Conservation (phyloP, 768 basidiomycete genomes). For the Tremella yokohamensis region DNA sequence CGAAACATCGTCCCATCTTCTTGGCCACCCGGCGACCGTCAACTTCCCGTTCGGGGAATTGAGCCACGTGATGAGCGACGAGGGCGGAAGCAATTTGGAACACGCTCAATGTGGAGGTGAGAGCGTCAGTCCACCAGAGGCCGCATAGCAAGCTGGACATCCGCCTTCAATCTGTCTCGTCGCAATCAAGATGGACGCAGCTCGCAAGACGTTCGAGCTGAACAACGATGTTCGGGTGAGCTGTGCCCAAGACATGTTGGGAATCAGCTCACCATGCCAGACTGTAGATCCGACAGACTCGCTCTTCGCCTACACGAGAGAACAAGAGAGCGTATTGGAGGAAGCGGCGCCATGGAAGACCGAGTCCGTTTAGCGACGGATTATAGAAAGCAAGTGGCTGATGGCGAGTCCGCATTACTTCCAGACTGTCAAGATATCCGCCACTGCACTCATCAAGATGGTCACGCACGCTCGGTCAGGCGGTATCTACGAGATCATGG, state of each 20-base stretch:
- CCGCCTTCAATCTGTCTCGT: background rate
- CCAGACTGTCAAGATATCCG: slow-evolving; percentile 56
- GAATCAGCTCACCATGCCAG: slow-evolving; percentile 17
- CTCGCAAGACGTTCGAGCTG: slow-evolving; percentile 52
- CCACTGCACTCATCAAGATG: slow-evolving; percentile 58
- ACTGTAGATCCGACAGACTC: slow-evolving; percentile 43
- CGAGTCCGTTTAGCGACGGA: slow-evolving; percentile 60
- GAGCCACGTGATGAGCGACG: no score
- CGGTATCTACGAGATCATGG: slow-evolving; percentile 98
- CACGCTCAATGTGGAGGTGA: no score
- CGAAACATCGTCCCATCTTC: slow-evolving; percentile 1
- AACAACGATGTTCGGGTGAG: slow-evolving; percentile 50
- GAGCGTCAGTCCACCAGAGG: background rate
- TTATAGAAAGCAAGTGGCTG: background rate
- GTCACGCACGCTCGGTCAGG: slow-evolving; percentile 85
- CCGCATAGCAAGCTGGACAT: background rate
- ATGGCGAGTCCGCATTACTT: slow-evolving; percentile 55
- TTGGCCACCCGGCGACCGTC: background rate
- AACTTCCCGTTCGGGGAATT: background rate
- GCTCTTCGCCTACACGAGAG: slow-evolving; percentile 50
- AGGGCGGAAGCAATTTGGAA: no score
- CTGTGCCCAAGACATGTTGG: background rate
- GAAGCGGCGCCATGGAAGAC: slow-evolving; percentile 74
- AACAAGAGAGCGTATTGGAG: slow-evolving; percentile 55
- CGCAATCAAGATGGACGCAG: slow-evolving; percentile 23